Evolutionary conservation across 352 stramenopile genomes (phyloP).

Genomic region (Lagenidium sp.): DNA sequence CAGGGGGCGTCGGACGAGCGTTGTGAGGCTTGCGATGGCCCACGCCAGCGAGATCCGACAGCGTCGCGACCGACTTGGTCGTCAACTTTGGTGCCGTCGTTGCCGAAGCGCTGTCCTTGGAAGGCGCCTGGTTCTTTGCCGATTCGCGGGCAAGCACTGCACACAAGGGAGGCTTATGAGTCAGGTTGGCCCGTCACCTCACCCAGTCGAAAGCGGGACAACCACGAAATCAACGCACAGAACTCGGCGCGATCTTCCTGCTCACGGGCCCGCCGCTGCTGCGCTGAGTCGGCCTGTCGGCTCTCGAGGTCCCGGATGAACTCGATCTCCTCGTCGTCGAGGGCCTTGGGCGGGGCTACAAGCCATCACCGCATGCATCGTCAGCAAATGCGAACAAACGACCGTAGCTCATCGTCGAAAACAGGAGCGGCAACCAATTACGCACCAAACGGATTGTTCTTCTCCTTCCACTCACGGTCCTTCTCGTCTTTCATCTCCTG

Average conservation of each 20-base stretch:
- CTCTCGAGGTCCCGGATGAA: constrained; percentile 71
- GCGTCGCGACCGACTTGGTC: no score
- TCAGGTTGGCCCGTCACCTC: neutral
- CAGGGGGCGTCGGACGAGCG: constrained; percentile 17
- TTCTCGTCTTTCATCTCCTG: constrained; percentile 72
- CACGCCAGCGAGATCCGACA: no score
- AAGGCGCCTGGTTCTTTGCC: constrained; percentile 13
- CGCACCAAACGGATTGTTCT: constrained; percentile 83
- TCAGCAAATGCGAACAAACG: neutral
- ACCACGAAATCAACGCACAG: constrained; percentile 26
- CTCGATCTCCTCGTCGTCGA: constrained; percentile 79
- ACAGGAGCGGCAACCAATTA: no score
- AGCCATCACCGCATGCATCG: neutral
- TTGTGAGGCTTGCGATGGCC: no score
- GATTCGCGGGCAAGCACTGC: constrained; percentile 49
- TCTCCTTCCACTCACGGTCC: constrained; percentile 84
- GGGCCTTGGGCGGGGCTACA: constrained; percentile 70
- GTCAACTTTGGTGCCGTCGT: constrained; percentile 1
- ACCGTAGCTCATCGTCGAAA: no score
- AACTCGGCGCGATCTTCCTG: constrained; percentile 68
- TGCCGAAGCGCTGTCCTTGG: neutral
- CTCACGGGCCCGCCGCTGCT: constrained; percentile 51
- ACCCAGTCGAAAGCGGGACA: no score
- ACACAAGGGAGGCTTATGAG: neutral
- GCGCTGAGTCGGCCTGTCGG: constrained; percentile 34